Conservation (phyloP, 169 alveolate species). For the Pseudocohnilembus persalinus region DNA sequence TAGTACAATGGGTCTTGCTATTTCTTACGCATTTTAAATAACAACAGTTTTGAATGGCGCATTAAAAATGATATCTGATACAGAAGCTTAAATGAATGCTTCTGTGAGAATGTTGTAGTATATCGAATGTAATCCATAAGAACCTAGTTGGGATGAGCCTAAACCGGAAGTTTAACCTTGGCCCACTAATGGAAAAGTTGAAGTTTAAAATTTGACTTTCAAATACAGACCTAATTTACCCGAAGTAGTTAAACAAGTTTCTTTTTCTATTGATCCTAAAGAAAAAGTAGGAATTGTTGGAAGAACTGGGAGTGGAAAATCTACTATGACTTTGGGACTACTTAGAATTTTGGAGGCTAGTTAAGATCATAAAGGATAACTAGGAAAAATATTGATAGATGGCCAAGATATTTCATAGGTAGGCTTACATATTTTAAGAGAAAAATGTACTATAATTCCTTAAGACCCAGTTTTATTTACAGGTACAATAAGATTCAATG, state of each 20-base stretch:
- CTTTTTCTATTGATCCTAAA: slow-evolving; percentile 57
- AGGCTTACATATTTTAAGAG: slow-evolving; percentile 58
- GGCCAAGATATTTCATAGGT: slow-evolving; percentile 52
- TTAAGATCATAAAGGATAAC: slow-evolving; percentile 7
- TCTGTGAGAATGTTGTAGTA: slow-evolving; percentile 15
- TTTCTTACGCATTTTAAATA: slow-evolving; percentile 6
- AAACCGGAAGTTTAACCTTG: slow-evolving; percentile 1
- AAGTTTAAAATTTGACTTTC: slow-evolving; percentile 44
- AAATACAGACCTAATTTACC: slow-evolving; percentile 66
- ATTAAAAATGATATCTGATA: slow-evolving; percentile 3
- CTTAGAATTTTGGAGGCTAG: slow-evolving; percentile 26
- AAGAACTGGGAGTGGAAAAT: slow-evolving; percentile 88
- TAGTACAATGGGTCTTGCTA: slow-evolving; percentile 5
- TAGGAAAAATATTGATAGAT: slow-evolving; percentile 41
- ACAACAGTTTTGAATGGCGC: background rate
- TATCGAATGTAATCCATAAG: slow-evolving; percentile 42
- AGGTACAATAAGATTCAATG: slow-evolving; percentile 73
- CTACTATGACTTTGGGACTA: slow-evolving; percentile 59
- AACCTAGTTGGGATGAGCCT: slow-evolving; percentile 1
- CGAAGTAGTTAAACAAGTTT: slow-evolving; percentile 59
- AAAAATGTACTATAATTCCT: slow-evolving; percentile 77
- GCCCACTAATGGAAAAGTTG: slow-evolving; percentile 33
- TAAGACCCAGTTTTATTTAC: slow-evolving; percentile 80
- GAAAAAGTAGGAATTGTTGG: slow-evolving; percentile 86
- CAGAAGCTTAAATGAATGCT: slow-evolving; percentile 19